Evolutionary conservation across 176 grass and related monocot species (phyloP).

Genomic region (Otatea glauca): DNA sequence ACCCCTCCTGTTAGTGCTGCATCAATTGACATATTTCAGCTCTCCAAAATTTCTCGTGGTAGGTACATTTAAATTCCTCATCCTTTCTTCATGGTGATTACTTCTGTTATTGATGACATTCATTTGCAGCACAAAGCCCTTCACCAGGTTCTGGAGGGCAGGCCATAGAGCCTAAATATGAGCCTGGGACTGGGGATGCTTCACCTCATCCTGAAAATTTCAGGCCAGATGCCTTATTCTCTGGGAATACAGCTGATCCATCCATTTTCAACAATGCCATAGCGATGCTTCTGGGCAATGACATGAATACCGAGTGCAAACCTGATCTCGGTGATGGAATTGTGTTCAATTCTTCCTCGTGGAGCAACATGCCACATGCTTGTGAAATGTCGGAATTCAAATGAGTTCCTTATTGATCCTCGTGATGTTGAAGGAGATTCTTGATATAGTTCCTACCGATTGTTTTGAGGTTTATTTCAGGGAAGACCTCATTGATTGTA

Average conservation of each 20-base stretch:
- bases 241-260: slow-evolving; percentile 52
- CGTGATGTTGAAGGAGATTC: slow-evolving; percentile 25
- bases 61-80: neutral
- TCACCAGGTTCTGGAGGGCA: slow-evolving; percentile 47
- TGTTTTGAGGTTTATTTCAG: slow-evolving; percentile 39
- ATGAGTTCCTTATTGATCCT: slow-evolving; percentile 42
- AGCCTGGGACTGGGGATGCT: slow-evolving; percentile 47
- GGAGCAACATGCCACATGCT: slow-evolving; percentile 68
- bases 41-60: slow-evolving; percentile 53
- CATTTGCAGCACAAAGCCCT: slow-evolving; percentile 49
- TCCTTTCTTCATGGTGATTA: neutral
- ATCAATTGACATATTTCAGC: slow-evolving; percentile 44
- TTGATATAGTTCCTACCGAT: slow-evolving; percentile 32
- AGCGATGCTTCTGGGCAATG: slow-evolving; percentile 61
- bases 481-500: slow-evolving; percentile 35
- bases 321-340: slow-evolving; percentile 41
- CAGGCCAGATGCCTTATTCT: slow-evolving; percentile 74
- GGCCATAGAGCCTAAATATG: slow-evolving; percentile 20
- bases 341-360: slow-evolving; percentile 45
- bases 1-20: slow-evolving; percentile 41
- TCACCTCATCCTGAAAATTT: slow-evolving; percentile 59
- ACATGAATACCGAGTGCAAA: slow-evolving; percentile 52
- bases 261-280: slow-evolving; percentile 66
- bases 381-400: slow-evolving; percentile 67
- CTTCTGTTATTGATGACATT: slow-evolving; percentile 18